A percentile compares a stretch with the other conserved stretches of the same genome.
phyloP scores from a whole-genome alignment of 139 green algal species.

The Chlamydomonas applanata region DNA sequence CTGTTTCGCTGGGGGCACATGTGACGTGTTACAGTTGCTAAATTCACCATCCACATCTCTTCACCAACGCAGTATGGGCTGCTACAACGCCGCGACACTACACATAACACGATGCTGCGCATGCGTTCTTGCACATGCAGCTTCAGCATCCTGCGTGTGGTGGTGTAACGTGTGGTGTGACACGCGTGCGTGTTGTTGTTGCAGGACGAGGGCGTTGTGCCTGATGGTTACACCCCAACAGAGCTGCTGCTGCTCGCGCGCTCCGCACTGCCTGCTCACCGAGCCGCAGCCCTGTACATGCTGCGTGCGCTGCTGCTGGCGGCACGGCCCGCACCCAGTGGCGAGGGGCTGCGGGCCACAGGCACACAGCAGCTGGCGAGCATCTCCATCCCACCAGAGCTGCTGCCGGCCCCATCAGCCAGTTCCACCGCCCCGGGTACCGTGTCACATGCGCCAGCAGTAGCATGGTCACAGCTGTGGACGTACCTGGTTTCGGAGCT shows the following conservation, averaged over 20 bases:
- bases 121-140: no score
- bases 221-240: slow-evolving; percentile 51
- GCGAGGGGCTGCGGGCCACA: slow-evolving; percentile 1
- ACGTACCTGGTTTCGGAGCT: slow-evolving; percentile 43
- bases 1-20: no score
- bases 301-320: slow-evolving; percentile 43
- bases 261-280: slow-evolving; percentile 49
- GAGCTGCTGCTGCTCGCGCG: slow-evolving; percentile 61
- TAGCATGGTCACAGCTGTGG: slow-evolving; percentile 47
- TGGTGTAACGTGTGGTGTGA: no score
- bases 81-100: no score
- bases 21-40: no score
- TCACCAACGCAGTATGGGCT: no score
- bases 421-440: not conserved
- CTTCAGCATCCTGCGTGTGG: not conserved
- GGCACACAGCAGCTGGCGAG: no score
- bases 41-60: no score
- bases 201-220: slow-evolving; percentile 17
- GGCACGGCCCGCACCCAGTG: slow-evolving; percentile 24
- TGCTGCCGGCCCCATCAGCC: no score
- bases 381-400: no score
- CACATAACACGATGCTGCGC: no score
- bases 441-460: not conserved
- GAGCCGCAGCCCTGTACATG: slow-evolving; percentile 47
- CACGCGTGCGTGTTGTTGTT: no score